Conservation (phyloP, 257 asterid species). For the Mitragyna speciosa region DNA sequence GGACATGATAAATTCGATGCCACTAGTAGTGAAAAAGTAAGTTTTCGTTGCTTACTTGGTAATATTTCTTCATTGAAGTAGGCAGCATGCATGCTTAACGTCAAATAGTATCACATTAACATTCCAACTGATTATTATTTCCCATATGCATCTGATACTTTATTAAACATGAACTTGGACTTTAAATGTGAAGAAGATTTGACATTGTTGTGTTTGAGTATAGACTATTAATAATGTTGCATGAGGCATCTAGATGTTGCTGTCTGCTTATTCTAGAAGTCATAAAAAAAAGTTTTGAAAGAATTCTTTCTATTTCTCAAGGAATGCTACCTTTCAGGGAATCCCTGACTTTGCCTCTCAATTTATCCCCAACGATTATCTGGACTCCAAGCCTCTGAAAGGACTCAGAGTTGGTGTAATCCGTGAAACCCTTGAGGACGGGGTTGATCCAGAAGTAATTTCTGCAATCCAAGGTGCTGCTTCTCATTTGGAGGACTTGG, state of each 20-base stretch:
- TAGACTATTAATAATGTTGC: not conserved
- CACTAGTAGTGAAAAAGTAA: constrained; percentile 75
- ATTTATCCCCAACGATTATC: constrained; percentile 46
- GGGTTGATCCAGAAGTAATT: constrained; percentile 76
- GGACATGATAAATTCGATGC: constrained; percentile 94
- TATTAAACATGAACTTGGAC: not conserved
- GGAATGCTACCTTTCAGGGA: constrained; percentile 52
- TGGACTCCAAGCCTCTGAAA: constrained; percentile 76
- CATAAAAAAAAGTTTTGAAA: not conserved
- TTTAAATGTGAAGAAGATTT: too few relatives aligned
- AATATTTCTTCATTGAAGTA: not conserved
- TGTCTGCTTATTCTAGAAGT: not conserved
- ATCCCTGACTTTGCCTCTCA: constrained; percentile 71
- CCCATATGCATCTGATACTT: not conserved
- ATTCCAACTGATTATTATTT: not conserved
- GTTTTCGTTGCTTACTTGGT: constrained; percentile 1
- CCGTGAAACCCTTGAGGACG: constrained; percentile 79
- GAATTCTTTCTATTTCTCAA: constrained; percentile 12
- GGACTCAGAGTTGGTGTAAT: constrained; percentile 91
- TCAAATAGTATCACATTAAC: not conserved
- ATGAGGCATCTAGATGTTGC: not conserved
- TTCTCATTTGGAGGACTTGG: constrained; percentile 86
- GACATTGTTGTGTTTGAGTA: not conserved
- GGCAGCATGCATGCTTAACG: not conserved
- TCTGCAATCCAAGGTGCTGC: constrained; percentile 68